These are phyloP conservation scores for Entophlyctis luteolus DNA, from an alignment of 192 early-diverging fungal genomes.

Conservation along the genomic window DNA sequence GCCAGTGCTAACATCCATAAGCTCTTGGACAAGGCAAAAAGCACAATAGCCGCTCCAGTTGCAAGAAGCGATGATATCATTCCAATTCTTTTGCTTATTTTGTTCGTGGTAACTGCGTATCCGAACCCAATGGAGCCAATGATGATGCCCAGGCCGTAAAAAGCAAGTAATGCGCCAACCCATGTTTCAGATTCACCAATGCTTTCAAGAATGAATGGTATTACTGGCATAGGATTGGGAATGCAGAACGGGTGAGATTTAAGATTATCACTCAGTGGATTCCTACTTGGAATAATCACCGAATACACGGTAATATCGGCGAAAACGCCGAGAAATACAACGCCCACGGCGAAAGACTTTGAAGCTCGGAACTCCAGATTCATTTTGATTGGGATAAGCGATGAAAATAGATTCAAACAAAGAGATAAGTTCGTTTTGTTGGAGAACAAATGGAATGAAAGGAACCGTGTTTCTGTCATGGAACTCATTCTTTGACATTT, in stretches of 20 bases:
- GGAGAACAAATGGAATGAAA: too few species aligned
- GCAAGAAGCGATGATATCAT: constrained; percentile 21
- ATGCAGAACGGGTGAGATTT: not conserved
- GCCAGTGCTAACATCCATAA: constrained; percentile 23
- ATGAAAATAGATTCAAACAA: too few species aligned
- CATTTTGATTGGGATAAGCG: too few species aligned
- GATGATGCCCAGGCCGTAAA: constrained; percentile 32
- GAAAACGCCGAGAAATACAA: constrained; percentile 30
- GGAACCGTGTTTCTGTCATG: too few species aligned
- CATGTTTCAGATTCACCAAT: constrained; percentile 8
- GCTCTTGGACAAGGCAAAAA: constrained; percentile 23
- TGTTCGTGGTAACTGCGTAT: constrained; percentile 4
- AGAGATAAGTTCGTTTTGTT: too few species aligned
- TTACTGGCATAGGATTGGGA: not conserved
- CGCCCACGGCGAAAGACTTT: constrained; percentile 19
- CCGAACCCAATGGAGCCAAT: constrained; percentile 27
- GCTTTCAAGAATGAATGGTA: constrained; percentile 25
- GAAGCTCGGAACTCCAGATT: too few species aligned
- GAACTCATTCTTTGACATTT: too few species aligned
- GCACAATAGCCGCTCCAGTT: constrained; percentile 7
- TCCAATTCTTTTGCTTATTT: constrained; percentile 4
- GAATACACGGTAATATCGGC: constrained; percentile 27
- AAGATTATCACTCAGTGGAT: too few species aligned
- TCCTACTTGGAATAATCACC: constrained; percentile 30
- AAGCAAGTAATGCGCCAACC: constrained; percentile 27